These are phyloP conservation scores for Backusella westeae DNA, from an alignment of 192 early-diverging fungal species.

Conservation along the genomic window DNA sequence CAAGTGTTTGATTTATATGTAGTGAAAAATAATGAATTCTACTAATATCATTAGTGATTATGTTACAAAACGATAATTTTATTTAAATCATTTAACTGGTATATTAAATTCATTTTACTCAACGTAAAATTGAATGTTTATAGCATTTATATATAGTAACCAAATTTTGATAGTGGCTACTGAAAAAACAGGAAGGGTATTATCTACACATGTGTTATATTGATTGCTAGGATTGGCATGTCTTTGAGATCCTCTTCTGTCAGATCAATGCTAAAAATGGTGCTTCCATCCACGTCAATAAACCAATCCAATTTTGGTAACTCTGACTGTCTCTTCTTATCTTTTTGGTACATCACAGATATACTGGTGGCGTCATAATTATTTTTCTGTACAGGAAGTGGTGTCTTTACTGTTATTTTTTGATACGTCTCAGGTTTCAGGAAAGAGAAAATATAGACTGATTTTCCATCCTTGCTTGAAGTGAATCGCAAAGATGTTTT, in stretches of 20 bases:
- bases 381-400: neutral
- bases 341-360: slow-evolving; percentile 2
- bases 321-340: neutral
- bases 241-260: neutral
- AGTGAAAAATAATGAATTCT: no score
- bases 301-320: neutral
- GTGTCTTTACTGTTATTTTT: neutral
- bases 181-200: neutral
- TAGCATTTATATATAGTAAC: neutral
- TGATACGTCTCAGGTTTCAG: neutral
- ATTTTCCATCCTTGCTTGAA: neutral
- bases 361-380: neutral
- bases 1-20: no score
- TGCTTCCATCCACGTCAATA: neutral
- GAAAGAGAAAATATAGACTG: neutral
- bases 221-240: neutral
- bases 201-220: neutral
- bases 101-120: neutral
- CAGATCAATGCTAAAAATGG: neutral
- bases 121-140: neutral
- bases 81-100: no score
- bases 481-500: neutral
- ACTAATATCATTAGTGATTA: neutral
- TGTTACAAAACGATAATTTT: neutral
- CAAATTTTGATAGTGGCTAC: neutral